Base-by-base conservation (phyloP, 371 early-diverging fungal genomes). In the Mucor mucedo region DNA sequence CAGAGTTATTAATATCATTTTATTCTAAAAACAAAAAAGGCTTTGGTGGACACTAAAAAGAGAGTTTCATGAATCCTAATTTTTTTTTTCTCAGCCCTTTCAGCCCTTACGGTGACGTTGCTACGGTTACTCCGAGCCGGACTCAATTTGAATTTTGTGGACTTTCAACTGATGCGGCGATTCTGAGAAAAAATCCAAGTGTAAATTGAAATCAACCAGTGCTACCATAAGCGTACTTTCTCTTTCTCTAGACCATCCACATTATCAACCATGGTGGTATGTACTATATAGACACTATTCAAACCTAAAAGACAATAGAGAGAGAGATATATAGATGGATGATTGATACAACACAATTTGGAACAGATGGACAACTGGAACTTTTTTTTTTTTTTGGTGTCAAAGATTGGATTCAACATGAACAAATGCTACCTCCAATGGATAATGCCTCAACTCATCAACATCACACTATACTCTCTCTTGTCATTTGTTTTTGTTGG, bases 261-360 rank as follows among this genome's bases (percentile, higher is more conserved):
- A 48, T 55, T 68, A 70, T 65, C 66, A 70, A 70, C 62, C 62
- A 70, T 66, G 70, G 66, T 70, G 66, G 70, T 70, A 70, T 55
- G 65, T 69, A 65, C 52, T 30, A 30, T 21, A 42, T 45, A 28
- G 5, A 38, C 38, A 50, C 35, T 35, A 35, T 8, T 35, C 8
- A 21, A 48, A 53, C 39, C 42, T 27, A 42, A 38, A 44, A 38
- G 28, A 49, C 27, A 33, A 28, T 8, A 62, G 40, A 48, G 30
- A 49, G 58, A 54, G 21, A 21, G 21, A 21, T 21, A 21, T 21
- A 21, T 50, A 53, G 52, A 47, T 52, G 39, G 28, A 61, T 38
- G 47, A 21, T 47, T 47, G n/a, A 45, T 35, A 39, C 29, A 30
- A 41, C 29, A 42, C 3, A 38, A 13, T 57, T 16, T 47, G 35